Percentiles rank a stretch among this genome's conserved stretches.
phyloP scores from a whole-genome alignment of 2,329 filamentous ascomycete genomes.

The Fusarium bactridioides region DNA sequence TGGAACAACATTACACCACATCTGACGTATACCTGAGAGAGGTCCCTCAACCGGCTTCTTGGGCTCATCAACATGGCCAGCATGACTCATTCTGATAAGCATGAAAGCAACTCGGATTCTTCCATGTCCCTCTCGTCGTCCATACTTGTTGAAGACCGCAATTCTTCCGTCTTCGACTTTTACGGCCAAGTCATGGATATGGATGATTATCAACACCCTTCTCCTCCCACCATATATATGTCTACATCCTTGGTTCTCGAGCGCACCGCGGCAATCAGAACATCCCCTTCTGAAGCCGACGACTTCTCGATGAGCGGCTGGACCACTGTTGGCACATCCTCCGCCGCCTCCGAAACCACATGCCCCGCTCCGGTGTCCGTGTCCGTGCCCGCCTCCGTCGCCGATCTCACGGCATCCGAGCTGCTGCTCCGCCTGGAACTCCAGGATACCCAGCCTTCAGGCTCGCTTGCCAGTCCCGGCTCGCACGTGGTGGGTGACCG shows the following conservation, averaged over 20 bases:
- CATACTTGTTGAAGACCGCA: slow-evolving; percentile 7
- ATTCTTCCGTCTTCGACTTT: not conserved
- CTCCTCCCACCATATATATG: slow-evolving; percentile 9
- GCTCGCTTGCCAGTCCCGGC: slow-evolving; percentile 8
- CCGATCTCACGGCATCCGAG: slow-evolving; percentile 22
- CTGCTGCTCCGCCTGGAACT: slow-evolving; percentile 9
- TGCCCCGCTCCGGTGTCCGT: slow-evolving; percentile 24
- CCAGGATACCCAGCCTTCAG: slow-evolving; percentile 13
- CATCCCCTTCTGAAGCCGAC: not conserved
- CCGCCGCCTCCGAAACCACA: slow-evolving; percentile 18
- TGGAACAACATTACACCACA: slow-evolving; percentile 8
- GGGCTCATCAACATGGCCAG: not conserved
- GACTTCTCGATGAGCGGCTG: slow-evolving; percentile 20
- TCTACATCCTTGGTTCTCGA: slow-evolving; percentile 16
- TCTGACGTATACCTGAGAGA: not conserved
- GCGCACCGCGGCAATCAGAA: slow-evolving; percentile 1
- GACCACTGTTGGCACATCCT: slow-evolving; percentile 15
- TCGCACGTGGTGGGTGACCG: slow-evolving; percentile 10
- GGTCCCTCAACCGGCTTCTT: not conserved
- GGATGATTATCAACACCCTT: not conserved
- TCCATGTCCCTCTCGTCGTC: slow-evolving; percentile 16
- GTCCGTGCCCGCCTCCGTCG: slow-evolving; percentile 9
- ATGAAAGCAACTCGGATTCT: not conserved
- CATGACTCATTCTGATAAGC: slow-evolving; percentile 4
- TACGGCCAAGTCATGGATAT: not conserved